Conservation (phyloP, 2,329 filamentous ascomycete species). For the Cercospora janseana region DNA sequence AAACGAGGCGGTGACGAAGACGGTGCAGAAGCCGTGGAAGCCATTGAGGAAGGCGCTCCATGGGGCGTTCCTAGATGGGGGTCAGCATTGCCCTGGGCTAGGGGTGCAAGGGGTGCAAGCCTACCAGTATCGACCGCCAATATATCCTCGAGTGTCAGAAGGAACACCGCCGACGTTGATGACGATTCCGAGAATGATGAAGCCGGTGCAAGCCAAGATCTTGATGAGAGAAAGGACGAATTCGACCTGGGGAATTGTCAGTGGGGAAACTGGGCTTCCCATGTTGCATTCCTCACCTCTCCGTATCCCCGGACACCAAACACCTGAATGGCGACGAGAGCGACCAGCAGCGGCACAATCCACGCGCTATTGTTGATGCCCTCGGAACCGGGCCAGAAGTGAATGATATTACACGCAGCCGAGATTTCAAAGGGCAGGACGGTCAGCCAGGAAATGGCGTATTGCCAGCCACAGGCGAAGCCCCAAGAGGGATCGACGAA, state of each 20-base stretch:
- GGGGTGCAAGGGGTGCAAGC: neutral
- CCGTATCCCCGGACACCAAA: slow-evolving; percentile 40
- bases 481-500: slow-evolving; percentile 41
- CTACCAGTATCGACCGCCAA: slow-evolving; percentile 32
- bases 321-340: slow-evolving; percentile 33
- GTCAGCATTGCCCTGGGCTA: neutral
- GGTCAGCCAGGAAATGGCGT: slow-evolving; percentile 36
- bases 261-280: neutral
- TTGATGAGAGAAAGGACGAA: slow-evolving; percentile 37
- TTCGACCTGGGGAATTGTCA: slow-evolving; percentile 24
- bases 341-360: slow-evolving; percentile 36
- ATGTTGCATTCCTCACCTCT: slow-evolving; percentile 21
- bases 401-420: slow-evolving; percentile 35
- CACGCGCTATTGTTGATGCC: slow-evolving; percentile 35
- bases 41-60: slow-evolving; percentile 25
- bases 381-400: slow-evolving; percentile 33
- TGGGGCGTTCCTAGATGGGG: slow-evolving; percentile 1
- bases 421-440: slow-evolving; percentile 37
- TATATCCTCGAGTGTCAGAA: slow-evolving; percentile 32
- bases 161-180: slow-evolving; percentile 44
- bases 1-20: slow-evolving; percentile 64
- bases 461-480: slow-evolving; percentile 36
- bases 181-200: slow-evolving; percentile 62
- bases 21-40: slow-evolving; percentile 59
- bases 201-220: slow-evolving; percentile 53